Evolutionary conservation across 768 basidiomycete genomes (phyloP).

Genomic region (Boletus sensibilis): DNA sequence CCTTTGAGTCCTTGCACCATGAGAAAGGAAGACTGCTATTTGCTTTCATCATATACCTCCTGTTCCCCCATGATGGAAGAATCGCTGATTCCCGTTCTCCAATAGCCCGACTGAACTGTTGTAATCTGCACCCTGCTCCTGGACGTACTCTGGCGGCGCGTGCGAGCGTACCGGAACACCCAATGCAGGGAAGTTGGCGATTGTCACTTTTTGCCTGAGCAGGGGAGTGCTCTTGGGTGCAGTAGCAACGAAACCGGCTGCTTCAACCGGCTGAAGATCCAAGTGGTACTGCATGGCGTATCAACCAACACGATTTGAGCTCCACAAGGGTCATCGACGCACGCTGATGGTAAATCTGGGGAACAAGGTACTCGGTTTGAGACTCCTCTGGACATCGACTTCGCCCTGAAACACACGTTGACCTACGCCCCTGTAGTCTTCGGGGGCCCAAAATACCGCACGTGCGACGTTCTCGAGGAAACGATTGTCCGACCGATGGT

Average conservation of each 20-base stretch:
- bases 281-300: conserved; percentile 41
- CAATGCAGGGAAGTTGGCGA: conserved; percentile 39
- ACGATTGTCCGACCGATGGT: conserved; percentile 45
- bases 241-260: conserved; percentile 40
- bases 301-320: not conserved
- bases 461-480: conserved; percentile 42
- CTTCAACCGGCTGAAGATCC: conserved; percentile 42
- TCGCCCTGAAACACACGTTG: conserved; percentile 49
- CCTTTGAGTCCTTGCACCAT: not conserved
- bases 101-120: conserved; percentile 50
- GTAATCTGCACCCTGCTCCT: conserved; percentile 44
- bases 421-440: conserved; percentile 27
- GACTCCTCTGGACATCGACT: conserved; percentile 43
- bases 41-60: not conserved
- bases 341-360: conserved; percentile 50
- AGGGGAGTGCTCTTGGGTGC: conserved; percentile 29
- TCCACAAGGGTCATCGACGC: conserved; percentile 14
- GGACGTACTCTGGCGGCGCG: conserved; percentile 53
- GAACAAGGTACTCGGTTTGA: conserved; percentile 46
- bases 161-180: conserved; percentile 44
- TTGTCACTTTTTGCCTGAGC: conserved; percentile 39
- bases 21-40: not conserved
- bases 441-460: conserved; percentile 47
- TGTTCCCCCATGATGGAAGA: conserved; percentile 29
- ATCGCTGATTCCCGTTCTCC: conserved; percentile 58